Percentiles rank a stretch among this genome's conserved stretches.
phyloP scores from a whole-genome alignment of 495 filamentous ascomycete species.

The Terfezia claveryi region DNA sequence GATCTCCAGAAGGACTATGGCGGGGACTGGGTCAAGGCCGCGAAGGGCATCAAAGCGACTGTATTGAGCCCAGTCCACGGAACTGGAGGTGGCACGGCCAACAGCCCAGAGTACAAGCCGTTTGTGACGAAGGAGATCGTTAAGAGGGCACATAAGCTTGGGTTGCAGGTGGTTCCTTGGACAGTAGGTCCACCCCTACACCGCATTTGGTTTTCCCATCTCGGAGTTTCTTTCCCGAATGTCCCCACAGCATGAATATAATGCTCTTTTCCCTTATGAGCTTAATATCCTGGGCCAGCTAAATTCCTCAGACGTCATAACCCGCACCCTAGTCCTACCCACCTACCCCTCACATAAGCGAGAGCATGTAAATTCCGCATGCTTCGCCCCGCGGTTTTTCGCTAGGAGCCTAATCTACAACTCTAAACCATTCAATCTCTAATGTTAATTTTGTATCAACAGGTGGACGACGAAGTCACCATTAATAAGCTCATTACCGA shows the following conservation, averaged over 20 bases:
- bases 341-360: too few species aligned
- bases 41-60: constrained; percentile 12
- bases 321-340: too few species aligned
- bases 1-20: constrained; percentile 10
- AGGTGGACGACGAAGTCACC: constrained; percentile 17
- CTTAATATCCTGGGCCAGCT: too few species aligned
- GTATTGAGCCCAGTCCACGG: constrained; percentile 14
- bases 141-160: constrained; percentile 12
- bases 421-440: too few species aligned
- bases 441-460: background rate
- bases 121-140: constrained; percentile 16
- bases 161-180: constrained; percentile 19
- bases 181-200: constrained; percentile 2
- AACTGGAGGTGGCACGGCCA: constrained; percentile 4
- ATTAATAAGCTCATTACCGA: constrained; percentile 16
- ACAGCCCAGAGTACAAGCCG: constrained; percentile 14
- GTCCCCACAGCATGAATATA: too few species aligned
- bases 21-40: constrained; percentile 18
- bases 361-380: too few species aligned
- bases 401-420: too few species aligned
- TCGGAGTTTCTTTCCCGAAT: too few species aligned
- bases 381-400: too few species aligned
- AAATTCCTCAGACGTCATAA: too few species aligned
- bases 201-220: too few species aligned
- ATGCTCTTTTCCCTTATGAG: too few species aligned